Base-by-base conservation (phyloP, 164 flowering plant species). In the Vitis rotundifolia region DNA sequence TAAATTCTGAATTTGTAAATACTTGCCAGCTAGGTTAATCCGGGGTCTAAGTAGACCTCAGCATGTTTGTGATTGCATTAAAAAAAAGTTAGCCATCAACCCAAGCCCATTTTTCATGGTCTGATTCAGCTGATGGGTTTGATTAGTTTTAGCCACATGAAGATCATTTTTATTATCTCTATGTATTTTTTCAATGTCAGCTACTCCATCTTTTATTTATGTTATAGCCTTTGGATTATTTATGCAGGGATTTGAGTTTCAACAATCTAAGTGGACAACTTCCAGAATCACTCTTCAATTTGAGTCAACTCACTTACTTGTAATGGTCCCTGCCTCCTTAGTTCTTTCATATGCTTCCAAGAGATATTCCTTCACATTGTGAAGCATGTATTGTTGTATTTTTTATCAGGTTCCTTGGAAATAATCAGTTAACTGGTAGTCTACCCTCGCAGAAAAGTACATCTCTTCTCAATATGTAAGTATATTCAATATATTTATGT, bases 371-470 rank as follows among this genome's bases (percentile, higher is more conserved):
- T 22, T 18, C 19, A 2, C 28, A 11, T 26, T 12, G 29, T 60
- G 15, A 69, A 56, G 52, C 50, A 11, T 18, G 26, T 16, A 9
- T 14, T 51, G 59, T 6, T 61, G 44, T 29, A 16, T 67, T 69
- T 19, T 29, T 71, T 13, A 4, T n/a, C 86, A 93, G 98, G 86
- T 89, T 87, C 81, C 87, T 93, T 49, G 98, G 97, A 64, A 91
- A 87, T 66, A 93, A 93, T 66, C 83, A 51, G 63, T 73, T 93
- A 64, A 81, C 79, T 58, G 97, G 95, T 28, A 49, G 75, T 19
- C 70, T 93, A 14, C 95, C 97, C 18, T 50, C 77, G 2, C 71
- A 65, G 59, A 91, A 86, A 73, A 78, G 82, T 53, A 1, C 78
- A 11, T 61, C 78, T 59, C 87, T 91, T 66, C 52, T 14, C 19